Conservation (phyloP, 176 grass and related monocot genomes). For the Carex cristatella region DNA sequence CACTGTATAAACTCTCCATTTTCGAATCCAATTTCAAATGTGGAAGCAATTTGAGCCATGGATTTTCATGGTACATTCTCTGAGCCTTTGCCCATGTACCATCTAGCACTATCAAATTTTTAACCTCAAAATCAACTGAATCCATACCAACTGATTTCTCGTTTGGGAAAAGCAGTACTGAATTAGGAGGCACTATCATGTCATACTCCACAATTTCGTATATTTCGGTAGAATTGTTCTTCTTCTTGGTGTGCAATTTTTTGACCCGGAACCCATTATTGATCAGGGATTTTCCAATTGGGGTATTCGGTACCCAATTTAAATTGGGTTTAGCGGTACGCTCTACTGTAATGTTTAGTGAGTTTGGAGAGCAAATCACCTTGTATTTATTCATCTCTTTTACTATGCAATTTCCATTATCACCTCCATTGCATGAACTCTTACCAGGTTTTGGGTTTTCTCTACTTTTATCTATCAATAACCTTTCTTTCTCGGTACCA, state of each 20-base stretch:
- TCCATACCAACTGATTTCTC: constrained; percentile 60
- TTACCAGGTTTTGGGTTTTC: constrained; percentile 8
- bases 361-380: constrained; percentile 45
- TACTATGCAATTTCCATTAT: constrained; percentile 22
- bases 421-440: neutral
- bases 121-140: constrained; percentile 52
- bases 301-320: constrained; percentile 47
- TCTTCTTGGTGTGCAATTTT: constrained; percentile 67
- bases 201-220: constrained; percentile 59
- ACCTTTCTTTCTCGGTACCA: neutral
- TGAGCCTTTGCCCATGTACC: constrained; percentile 95
- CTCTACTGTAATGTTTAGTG: constrained; percentile 54
- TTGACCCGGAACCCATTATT: constrained; percentile 58
- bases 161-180: constrained; percentile 68
- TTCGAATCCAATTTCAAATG: constrained; percentile 63
- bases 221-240: constrained; percentile 33
- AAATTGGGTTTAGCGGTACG: constrained; percentile 73
- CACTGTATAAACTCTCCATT: constrained; percentile 62
- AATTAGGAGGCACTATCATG: constrained; percentile 54
- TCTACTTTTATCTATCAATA: neutral
- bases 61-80: constrained; percentile 95
- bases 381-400: constrained; percentile 52
- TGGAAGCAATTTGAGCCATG: constrained; percentile 77
- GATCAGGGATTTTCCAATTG: constrained; percentile 43
- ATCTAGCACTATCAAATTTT: constrained; percentile 71